Evolutionary conservation across 441 rosid genomes (phyloP).

Genomic region (Pelargonium fulgidum): DNA sequence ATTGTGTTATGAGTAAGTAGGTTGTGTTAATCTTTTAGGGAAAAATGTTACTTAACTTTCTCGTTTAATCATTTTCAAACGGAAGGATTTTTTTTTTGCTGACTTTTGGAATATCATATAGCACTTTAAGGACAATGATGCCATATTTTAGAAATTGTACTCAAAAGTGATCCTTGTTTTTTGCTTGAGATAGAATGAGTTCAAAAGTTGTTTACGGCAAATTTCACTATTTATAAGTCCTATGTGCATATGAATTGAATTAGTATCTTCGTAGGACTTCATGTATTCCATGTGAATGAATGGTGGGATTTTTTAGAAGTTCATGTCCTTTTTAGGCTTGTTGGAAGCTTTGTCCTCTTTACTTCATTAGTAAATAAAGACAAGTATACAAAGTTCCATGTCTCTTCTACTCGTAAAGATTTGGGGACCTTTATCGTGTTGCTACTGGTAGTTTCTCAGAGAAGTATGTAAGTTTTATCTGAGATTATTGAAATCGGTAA

Average conservation of each 20-base stretch:
- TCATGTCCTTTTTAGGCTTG: neutral
- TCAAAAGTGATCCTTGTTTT: too few relatives aligned
- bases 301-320: neutral
- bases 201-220: neutral
- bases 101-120: too few relatives aligned
- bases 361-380: neutral
- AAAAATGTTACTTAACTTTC: too few relatives aligned
- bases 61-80: too few relatives aligned
- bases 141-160: too few relatives aligned
- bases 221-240: neutral
- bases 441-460: too few relatives aligned
- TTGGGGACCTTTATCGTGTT: too few relatives aligned
- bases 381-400: neutral
- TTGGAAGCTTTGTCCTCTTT: neutral
- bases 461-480: too few relatives aligned
- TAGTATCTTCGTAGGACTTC: neutral
- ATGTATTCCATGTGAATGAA: neutral
- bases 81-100: too few relatives aligned
- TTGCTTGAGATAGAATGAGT: neutral
- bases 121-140: too few relatives aligned
- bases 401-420: neutral
- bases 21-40: neutral
- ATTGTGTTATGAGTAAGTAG: neutral
- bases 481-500: too few relatives aligned
- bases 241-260: neutral